phyloP scores from a whole-genome alignment of 345 rosid species.

The Corymbia maculata region DNA sequence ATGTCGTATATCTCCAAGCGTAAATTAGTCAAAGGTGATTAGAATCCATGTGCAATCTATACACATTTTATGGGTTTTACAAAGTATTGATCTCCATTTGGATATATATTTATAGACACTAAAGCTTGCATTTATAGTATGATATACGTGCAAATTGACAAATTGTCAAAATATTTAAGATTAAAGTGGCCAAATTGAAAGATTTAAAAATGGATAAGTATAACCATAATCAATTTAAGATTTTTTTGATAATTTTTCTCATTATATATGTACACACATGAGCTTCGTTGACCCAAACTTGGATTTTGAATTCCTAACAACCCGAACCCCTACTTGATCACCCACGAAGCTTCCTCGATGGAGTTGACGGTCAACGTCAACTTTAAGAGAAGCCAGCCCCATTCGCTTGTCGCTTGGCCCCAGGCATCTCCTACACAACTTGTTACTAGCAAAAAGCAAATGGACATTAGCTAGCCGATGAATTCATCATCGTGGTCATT shows the following conservation, averaged over 20 bases:
- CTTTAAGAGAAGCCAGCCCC: neutral
- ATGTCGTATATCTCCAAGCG: neutral
- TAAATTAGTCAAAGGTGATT: no score
- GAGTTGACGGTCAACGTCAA: neutral
- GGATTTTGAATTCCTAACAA: neutral
- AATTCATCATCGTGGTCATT: neutral
- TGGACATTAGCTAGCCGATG: neutral
- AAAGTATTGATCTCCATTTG: no score
- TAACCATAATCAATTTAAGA: no score
- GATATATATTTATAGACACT: no score
- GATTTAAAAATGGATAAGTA: fast-evolving
- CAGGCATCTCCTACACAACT: no score
- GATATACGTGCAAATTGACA: neutral
- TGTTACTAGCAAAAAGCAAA: no score
- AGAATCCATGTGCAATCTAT: no score
- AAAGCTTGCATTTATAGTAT: no score
- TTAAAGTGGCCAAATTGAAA: neutral
- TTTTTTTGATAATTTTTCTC: neutral
- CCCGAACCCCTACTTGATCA: neutral
- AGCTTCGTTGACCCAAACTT: neutral
- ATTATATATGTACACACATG: neutral
- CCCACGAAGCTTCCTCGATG: neutral
- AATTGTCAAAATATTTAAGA: no score
- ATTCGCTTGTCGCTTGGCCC: neutral
- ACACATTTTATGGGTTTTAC: no score